A percentile compares a stretch with the other conserved stretches of the same genome.
Conservation (phyloP, 2,329 filamentous ascomycete species). For the Sporothrix pseudoabietina region DNA sequence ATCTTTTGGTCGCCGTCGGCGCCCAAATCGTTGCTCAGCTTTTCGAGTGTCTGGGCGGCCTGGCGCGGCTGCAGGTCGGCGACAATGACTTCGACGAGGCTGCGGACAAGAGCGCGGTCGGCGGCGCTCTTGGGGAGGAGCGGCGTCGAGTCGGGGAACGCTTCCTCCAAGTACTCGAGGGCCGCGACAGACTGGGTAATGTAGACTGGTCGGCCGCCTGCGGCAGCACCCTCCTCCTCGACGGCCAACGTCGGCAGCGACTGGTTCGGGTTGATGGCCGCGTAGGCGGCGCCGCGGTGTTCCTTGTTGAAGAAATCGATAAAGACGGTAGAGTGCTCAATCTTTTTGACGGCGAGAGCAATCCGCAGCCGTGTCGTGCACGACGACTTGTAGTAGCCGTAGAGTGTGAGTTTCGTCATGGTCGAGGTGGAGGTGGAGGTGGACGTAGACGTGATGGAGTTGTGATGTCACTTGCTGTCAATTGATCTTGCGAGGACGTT, state of each 20-base stretch:
- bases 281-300: slow-evolving; percentile 51
- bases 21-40: slow-evolving; percentile 48
- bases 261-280: slow-evolving; percentile 54
- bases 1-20: slow-evolving; percentile 36
- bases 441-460: not conserved
- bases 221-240: slow-evolving; percentile 33
- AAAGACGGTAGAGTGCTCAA: slow-evolving; percentile 50
- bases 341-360: slow-evolving; percentile 57
- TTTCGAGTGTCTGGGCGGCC: slow-evolving; percentile 56
- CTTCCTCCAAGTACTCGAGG: slow-evolving; percentile 64
- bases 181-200: slow-evolving; percentile 56
- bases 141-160: slow-evolving; percentile 50
- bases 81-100: slow-evolving; percentile 57
- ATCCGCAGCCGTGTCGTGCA: slow-evolving; percentile 65
- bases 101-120: slow-evolving; percentile 54
- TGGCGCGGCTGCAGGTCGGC: slow-evolving; percentile 63
- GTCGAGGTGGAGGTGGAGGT: not conserved
- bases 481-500: not conserved
- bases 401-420: slow-evolving; percentile 44
- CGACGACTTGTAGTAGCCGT: slow-evolving; percentile 65
- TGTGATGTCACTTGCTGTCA: not conserved
- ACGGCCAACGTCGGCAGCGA: slow-evolving; percentile 58
- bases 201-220: not conserved
- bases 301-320: slow-evolving; percentile 59
- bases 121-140: slow-evolving; percentile 46